Evolutionary conservation across 257 asterid genomes (phyloP), one percentile per base, ranked within the genome.

Genomic region (Solanum lignicaule): DNA sequence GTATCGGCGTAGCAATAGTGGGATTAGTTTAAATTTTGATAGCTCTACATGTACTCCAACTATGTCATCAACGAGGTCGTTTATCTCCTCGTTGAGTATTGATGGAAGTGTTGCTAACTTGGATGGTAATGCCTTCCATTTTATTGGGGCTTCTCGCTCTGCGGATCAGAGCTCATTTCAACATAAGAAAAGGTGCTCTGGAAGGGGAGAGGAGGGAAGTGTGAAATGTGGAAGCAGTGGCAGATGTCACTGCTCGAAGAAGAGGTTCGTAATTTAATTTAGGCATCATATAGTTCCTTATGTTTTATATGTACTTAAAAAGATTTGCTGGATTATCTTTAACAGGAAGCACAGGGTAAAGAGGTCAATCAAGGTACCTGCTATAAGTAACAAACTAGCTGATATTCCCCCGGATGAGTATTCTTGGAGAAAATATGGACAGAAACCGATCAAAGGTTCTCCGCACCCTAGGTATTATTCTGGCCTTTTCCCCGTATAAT

Each of bases 181-280:
- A 90, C 94, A 94, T 88, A 96, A 93, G 93, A 92, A 93, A 86
- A 93, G 94, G 90, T 96, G 99, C 84, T 93, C 94, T 2, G 95
- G 93, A 1, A 94, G 93, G 87, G 98, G 98, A 38, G 98, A 94
- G 48, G 98, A 95, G 85, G 99, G 98, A 46, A 96, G 95, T 88
- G 95, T 90, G 82, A 96, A 96, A 93, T 96, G 99, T 91, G 96
- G 98, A 83, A 94, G 96, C 69, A 93, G 94, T 52, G 94, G 96
- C 10, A 90, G 95, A 89, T 96, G 99, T 88, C 99, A 94, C 87
- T 96, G 99, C 89, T 94, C 98, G 10, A 96, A 95, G 93, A 96
- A 96, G 92, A 95, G 99, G 99, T 94, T 29, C 48, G 71, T 82
- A 89, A 32, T 86, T 83, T 58, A 20, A 58, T 20, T 83, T 76